A percentile compares a stretch with the other conserved stretches of the same genome.
phyloP scores from a whole-genome alignment of 148 eudicot genomes.

The Nyssa sinensis region DNA sequence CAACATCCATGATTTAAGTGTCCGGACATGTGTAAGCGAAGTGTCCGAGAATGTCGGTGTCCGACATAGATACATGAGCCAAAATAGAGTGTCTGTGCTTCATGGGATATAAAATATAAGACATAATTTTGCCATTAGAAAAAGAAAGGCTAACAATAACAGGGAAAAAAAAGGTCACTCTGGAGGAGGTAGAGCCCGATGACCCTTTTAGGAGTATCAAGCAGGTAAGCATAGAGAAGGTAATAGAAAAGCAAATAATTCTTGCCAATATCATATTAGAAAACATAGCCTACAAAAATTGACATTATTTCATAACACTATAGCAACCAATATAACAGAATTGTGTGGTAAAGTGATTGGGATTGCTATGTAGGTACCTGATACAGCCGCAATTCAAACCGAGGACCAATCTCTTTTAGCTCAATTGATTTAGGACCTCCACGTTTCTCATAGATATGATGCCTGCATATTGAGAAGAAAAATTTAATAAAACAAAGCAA shows the following conservation, averaged over 20 bases:
- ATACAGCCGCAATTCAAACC: slow-evolving; percentile 80
- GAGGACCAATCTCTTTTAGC: slow-evolving; percentile 94
- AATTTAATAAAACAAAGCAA: background rate
- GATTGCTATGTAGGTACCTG: slow-evolving; percentile 40
- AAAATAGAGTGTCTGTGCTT: too few relatives aligned
- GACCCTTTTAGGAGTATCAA: background rate
- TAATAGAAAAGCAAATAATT: background rate
- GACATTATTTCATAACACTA: background rate
- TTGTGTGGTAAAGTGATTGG: background rate
- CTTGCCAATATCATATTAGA: background rate
- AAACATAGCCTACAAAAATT: background rate
- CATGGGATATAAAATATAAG: too few relatives aligned
- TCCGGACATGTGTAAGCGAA: too few relatives aligned
- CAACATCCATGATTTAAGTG: too few relatives aligned
- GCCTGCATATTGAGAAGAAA: slow-evolving; percentile 38
- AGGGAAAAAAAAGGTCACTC: too few relatives aligned
- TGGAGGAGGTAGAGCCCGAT: background rate
- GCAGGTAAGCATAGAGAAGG: background rate
- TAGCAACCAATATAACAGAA: background rate
- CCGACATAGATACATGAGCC: too few relatives aligned
- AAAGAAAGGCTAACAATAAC: too few relatives aligned
- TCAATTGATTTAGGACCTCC: slow-evolving; percentile 91
- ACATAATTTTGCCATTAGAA: background rate
- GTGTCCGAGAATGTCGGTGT: too few relatives aligned
- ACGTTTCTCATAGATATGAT: slow-evolving; percentile 83